These are phyloP conservation scores for Patellifolia procumbens DNA, from an alignment of 179 eudicot genomes.

Conservation along the genomic window DNA sequence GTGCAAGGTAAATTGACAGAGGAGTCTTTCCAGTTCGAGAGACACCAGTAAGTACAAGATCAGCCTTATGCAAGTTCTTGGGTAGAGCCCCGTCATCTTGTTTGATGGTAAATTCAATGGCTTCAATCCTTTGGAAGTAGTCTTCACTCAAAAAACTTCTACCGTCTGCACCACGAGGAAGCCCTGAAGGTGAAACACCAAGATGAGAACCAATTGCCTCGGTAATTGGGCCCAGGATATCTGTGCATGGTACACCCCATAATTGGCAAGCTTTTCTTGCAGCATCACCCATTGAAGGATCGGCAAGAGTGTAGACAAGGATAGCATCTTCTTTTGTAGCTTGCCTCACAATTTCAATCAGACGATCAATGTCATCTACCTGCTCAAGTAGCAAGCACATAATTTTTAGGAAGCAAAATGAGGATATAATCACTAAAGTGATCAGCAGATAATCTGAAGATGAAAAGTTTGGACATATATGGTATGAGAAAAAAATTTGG, in stretches of 20 bases:
- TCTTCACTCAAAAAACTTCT: slow-evolving; percentile 62
- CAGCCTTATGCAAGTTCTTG: slow-evolving; percentile 67
- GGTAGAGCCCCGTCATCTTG: slow-evolving; percentile 97
- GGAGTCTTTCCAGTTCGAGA: slow-evolving; percentile 97
- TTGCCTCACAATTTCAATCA: slow-evolving; percentile 80
- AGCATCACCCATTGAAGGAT: slow-evolving; percentile 75
- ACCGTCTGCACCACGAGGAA: slow-evolving; percentile 90
- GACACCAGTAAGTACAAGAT: slow-evolving; percentile 84
- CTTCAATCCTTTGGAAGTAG: slow-evolving; percentile 83
- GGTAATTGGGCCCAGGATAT: slow-evolving; percentile 77
- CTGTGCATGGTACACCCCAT: slow-evolving; percentile 75
- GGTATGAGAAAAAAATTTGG: not conserved
- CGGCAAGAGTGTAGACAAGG: slow-evolving; percentile 85
- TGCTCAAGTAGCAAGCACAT: slow-evolving; percentile 24
- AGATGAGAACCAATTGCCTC: slow-evolving; percentile 83
- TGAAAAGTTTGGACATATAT: not conserved
- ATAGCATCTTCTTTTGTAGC: slow-evolving; percentile 88
- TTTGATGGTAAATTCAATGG: slow-evolving; percentile 90
- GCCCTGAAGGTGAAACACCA: slow-evolving; percentile 85
- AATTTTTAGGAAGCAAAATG: slow-evolving; percentile 19
- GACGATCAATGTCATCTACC: slow-evolving; percentile 72
- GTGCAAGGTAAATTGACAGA: slow-evolving; percentile 82
- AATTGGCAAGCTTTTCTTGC: slow-evolving; percentile 73
- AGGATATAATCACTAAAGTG: not conserved
- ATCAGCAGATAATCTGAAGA: too few relatives aligned